A percentile compares a stretch with the other conserved stretches of the same genome.
Conservation (phyloP, 2,329 filamentous ascomycete genomes). For the Fusarium luffae region DNA sequence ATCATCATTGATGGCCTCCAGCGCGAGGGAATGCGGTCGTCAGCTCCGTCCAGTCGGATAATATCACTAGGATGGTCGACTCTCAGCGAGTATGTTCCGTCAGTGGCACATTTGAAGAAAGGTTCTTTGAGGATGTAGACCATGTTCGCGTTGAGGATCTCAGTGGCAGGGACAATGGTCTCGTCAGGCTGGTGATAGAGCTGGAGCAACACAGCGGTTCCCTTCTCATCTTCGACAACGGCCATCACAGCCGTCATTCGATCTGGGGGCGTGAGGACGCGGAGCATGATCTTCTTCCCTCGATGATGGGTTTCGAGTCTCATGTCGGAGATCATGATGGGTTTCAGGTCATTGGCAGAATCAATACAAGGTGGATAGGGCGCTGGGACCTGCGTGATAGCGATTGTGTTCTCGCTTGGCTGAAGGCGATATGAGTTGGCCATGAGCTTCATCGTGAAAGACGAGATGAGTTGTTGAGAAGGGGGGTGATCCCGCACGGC, state of each 20-base stretch:
- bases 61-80: slow-evolving; percentile 66
- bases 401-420: neutral
- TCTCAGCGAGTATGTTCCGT: slow-evolving; percentile 57
- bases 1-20: slow-evolving; percentile 46
- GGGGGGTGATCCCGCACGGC: neutral
- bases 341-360: neutral
- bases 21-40: slow-evolving; percentile 54
- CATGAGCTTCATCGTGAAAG: neutral
- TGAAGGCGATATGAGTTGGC: neutral
- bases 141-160: slow-evolving; percentile 49
- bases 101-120: slow-evolving; percentile 57
- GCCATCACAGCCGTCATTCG: slow-evolving; percentile 37
- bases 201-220: slow-evolving; percentile 50
- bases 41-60: slow-evolving; percentile 49
- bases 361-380: neutral
- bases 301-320: slow-evolving; percentile 34
- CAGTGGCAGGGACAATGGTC: slow-evolving; percentile 45
- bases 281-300: slow-evolving; percentile 33
- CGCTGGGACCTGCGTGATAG: slow-evolving; percentile 2
- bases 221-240: slow-evolving; percentile 54
- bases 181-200: slow-evolving; percentile 57
- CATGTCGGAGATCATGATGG: slow-evolving; percentile 3
- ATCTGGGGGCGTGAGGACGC: slow-evolving; percentile 31
- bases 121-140: slow-evolving; percentile 63
- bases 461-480: neutral